Conservation (phyloP, 352 stramenopile species). For the Phytopythium montanum region DNA sequence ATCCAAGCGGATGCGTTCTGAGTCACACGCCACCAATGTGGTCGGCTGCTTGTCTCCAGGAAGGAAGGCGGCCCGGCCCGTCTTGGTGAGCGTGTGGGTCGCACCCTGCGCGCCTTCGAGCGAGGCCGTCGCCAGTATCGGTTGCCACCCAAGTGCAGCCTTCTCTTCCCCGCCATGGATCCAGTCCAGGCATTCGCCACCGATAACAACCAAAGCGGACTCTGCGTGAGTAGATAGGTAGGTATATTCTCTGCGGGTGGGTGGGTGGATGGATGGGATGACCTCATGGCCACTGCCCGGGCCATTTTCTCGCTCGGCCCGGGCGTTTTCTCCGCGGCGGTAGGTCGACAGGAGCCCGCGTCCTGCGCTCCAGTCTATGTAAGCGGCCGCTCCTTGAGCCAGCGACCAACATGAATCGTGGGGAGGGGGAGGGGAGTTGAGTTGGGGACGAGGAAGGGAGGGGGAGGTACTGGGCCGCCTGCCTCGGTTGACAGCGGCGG, state of each 20-base stretch:
- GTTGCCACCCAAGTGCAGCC: not conserved
- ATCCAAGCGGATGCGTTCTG: not conserved
- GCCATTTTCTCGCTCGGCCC: not conserved
- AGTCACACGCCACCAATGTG: not conserved
- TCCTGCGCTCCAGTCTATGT: not conserved
- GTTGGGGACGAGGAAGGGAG: no score
- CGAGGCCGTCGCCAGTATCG: not conserved
- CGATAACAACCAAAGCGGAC: not conserved
- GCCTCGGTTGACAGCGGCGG: not conserved
- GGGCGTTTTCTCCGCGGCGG: not conserved
- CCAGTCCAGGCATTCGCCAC: not conserved
- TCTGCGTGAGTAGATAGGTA: not conserved
- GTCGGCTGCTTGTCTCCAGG: not conserved
- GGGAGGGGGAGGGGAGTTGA: not conserved
- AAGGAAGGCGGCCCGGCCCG: not conserved
- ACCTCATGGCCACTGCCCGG: not conserved
- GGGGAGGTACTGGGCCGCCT: not conserved
- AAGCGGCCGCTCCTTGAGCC: not conserved
- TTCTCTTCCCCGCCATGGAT: not conserved
- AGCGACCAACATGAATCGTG: not conserved
- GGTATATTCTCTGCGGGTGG: slow-evolving; percentile 1
- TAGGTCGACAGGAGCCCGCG: not conserved
- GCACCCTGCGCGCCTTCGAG: slow-evolving; percentile 4
- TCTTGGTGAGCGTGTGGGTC: not conserved
- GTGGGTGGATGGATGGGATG: not conserved